These are phyloP conservation scores for Rubus parviflorus DNA, from an alignment of 306 rosid genomes.

Conservation along the genomic window DNA sequence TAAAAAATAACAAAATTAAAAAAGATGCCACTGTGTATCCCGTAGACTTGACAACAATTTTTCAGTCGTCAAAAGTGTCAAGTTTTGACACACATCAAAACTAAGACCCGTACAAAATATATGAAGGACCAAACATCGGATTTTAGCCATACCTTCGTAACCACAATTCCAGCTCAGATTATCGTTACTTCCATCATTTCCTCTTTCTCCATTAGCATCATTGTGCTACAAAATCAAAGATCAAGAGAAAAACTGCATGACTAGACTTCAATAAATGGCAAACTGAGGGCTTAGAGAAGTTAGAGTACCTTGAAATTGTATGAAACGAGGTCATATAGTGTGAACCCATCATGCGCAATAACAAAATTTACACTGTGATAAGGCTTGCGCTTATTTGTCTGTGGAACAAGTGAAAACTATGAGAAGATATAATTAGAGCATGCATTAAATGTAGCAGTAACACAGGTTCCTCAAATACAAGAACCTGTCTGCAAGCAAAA, in stretches of 20 bases:
- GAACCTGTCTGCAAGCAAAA: not conserved
- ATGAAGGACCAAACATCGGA: conserved; percentile 12
- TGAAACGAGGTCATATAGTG: conserved; percentile 82
- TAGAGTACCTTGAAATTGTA: conserved; percentile 81
- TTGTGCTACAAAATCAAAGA: conserved; percentile 77
- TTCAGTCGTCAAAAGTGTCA: not conserved
- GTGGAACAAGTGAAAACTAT: conserved; percentile 31
- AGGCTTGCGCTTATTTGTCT: conserved; percentile 91
- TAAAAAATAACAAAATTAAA: not conserved
- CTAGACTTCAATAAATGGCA: conserved; percentile 9
- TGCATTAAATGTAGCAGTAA: not conserved
- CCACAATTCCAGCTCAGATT: conserved; percentile 98
- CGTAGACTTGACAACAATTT: not conserved
- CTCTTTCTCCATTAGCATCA: conserved; percentile 93
- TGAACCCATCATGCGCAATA: conserved; percentile 90
- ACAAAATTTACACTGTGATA: conserved; percentile 81
- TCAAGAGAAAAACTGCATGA: conserved; percentile 20
- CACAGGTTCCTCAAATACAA: not conserved
- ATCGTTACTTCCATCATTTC: conserved; percentile 84
- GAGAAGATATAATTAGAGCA: conserved; percentile 15
- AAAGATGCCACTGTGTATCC: too few species aligned
- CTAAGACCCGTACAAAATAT: not conserved
- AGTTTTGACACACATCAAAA: not conserved
- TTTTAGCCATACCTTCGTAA: conserved; percentile 65
- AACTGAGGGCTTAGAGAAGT: conserved; percentile 14